Evolutionary conservation across 1,284 basidiomycete genomes (phyloP).

Genomic region (Cryptococcus sp.): DNA sequence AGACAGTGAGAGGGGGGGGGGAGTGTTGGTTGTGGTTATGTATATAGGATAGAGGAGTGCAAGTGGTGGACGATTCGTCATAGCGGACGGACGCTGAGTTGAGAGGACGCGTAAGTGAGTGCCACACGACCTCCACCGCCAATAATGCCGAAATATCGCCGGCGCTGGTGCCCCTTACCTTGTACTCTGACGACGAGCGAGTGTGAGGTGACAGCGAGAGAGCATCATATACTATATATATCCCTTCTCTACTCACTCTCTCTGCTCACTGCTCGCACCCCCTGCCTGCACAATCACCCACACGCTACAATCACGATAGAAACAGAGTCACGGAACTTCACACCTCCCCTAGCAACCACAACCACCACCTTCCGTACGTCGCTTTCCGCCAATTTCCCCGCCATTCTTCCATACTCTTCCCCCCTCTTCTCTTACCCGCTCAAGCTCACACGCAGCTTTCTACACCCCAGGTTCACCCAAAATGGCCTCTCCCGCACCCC

Average conservation of each 20-base stretch:
- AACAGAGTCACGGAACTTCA: no score
- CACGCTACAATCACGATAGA: no score
- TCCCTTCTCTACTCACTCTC: no score
- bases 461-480: conserved; percentile 6
- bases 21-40: not conserved
- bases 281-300: no score
- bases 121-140: conserved; percentile 13
- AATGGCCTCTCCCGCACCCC: conserved; percentile 31
- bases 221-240: no score
- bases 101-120: not conserved
- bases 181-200: no score
- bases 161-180: not conserved
- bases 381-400: no score
- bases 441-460: not conserved
- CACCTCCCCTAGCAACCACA: no score
- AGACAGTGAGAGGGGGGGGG: not conserved
- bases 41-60: not conserved
- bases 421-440: not conserved
- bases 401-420: not conserved
- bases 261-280: no score
- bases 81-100: not conserved
- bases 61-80: not conserved
- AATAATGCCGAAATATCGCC: conserved; percentile 18
- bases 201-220: no score
- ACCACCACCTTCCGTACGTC: no score